These are phyloP conservation scores for Cymbopogon citratus DNA, from an alignment of 176 grass and related monocot genomes.

Conservation along the genomic window DNA sequence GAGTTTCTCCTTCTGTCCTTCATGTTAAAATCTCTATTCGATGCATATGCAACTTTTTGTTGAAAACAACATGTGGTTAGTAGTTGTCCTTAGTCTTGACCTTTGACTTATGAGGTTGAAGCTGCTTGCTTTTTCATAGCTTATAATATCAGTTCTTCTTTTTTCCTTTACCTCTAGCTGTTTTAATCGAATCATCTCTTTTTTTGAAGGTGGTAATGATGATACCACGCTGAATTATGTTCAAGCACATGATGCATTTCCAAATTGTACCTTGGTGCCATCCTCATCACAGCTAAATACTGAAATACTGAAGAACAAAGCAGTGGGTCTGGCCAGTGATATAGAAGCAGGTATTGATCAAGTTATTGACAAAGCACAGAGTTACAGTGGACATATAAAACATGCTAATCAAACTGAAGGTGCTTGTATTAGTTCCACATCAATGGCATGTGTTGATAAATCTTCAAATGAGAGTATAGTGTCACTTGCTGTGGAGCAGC, in stretches of 20 bases:
- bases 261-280: slow-evolving; percentile 5
- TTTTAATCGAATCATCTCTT: neutral
- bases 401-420: slow-evolving; percentile 6
- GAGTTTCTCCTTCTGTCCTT: slow-evolving; percentile 9
- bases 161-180: neutral
- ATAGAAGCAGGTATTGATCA: neutral
- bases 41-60: neutral
- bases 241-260: slow-evolving; percentile 15
- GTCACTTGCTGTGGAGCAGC: neutral
- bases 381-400: neutral
- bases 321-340: neutral
- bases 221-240: neutral
- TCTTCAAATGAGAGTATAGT: slow-evolving; percentile 19
- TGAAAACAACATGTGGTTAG: neutral
- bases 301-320: slow-evolving; percentile 13
- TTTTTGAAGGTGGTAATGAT: slow-evolving; percentile 2
- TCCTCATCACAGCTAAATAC: slow-evolving; percentile 21
- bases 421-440: slow-evolving; percentile 7
- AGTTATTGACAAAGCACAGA: slow-evolving; percentile 13
- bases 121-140: neutral
- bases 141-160: neutral
- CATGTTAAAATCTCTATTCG: slow-evolving; percentile 18
- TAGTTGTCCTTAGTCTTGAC: neutral
- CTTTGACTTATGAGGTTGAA: neutral
- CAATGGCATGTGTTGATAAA: neutral